phyloP scores from a whole-genome alignment of 768 basidiomycete genomes.

The Mycena belliarum region DNA sequence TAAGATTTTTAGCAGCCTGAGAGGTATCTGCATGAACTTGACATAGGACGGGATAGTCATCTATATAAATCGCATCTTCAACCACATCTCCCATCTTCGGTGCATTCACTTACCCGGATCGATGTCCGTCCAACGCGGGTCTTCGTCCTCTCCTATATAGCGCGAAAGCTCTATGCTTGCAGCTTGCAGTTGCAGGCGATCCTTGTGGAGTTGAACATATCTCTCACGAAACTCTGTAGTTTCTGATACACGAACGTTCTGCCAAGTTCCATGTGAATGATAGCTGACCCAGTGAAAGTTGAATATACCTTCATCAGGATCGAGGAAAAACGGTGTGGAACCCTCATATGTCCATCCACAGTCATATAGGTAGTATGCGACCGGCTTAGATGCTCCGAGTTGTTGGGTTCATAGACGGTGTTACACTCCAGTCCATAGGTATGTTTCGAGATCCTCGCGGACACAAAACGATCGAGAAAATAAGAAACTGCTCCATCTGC shows the following conservation, averaged over 20 bases:
- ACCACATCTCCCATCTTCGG: no score
- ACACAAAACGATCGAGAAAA: conserved; percentile 12
- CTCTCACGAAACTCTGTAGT: no score
- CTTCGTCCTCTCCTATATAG: conserved; percentile 25
- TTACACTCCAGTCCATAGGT: not conserved
- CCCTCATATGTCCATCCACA: no score
- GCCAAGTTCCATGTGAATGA: conserved; percentile 26
- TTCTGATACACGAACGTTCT: no score
- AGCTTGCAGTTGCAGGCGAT: no score
- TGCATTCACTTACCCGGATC: not conserved
- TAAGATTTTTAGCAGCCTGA: not conserved
- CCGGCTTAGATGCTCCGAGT: no score
- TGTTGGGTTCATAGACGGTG: not conserved
- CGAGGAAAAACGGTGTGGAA: no score
- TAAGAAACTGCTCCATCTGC: conserved; percentile 17
- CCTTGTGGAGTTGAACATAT: no score
- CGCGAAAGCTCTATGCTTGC: not conserved
- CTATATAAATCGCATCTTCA: no score
- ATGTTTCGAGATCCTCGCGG: conserved; percentile 12
- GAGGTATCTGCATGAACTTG: not conserved
- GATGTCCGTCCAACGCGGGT: conserved; percentile 14
- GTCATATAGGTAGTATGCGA: no score
- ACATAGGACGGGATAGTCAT: not conserved
- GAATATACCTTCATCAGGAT: conserved; percentile 26
- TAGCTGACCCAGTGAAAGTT: not conserved